Evolutionary conservation across 768 basidiomycete genomes (phyloP), one percentile per base, ranked within the genome.

Genomic region (Hygrophoropsis aurantiaca): DNA sequence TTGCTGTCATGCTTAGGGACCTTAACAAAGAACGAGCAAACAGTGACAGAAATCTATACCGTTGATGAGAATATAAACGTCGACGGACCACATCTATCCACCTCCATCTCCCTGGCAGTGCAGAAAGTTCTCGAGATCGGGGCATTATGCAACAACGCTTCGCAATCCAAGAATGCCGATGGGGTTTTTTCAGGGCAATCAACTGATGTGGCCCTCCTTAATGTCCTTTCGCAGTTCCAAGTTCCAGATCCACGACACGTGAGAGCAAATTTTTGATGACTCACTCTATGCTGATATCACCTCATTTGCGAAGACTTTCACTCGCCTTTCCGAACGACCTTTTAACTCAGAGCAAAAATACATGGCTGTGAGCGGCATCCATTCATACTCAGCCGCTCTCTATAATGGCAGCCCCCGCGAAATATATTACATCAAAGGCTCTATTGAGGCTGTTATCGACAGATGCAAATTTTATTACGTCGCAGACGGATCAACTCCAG

Each of bases 341-440:
- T 98, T 98, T 79, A 91, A 79, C 65, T 97, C 95, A 15, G 94
- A 98, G 52, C 79, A 83, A 48, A 97, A 97, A 66, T 92, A 78
- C 65, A 97, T 97, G 90, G 88, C 88, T 11, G 83, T 97, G 51
- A 85, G 84, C 42, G 94, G 94, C 10, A 65, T 80, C 9, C 82
- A 90, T 58, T 35, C 59, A 6, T 40, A 67, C 11, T 57, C 71
- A 40, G 57, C 56, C 18, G 54, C 61, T 5, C 39, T 56, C 15
- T 64, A 61, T 35, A 61, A 56, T 21, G 54, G 68, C 10, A 63
- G 67, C 15, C 59, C 72, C 5, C 75, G 82, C 11, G 93, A 95
- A 59, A 80, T 87, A 66, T 88, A 87, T 64, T 95, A 94, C 70
- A 81, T 93, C 62, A 94, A 94, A 59, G 94, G 94, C 34, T 88